Evolutionary conservation across 805 yeast genomes (phyloP).

Genomic region (Saturnispora dispora): DNA sequence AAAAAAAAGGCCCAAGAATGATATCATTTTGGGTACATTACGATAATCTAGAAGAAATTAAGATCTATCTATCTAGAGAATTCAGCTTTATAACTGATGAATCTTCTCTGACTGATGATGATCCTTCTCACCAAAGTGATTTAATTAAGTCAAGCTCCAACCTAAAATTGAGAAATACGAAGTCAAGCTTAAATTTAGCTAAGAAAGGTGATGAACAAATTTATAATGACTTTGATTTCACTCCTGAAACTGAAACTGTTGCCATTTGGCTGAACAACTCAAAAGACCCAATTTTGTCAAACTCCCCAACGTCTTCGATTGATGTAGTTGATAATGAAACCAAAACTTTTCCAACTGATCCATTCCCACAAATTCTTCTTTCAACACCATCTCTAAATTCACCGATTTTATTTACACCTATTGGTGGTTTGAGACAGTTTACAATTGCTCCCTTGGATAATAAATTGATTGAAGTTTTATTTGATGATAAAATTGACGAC

Average conservation of each 20-base stretch:
- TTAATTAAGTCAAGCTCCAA: neutral
- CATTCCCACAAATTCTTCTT: conserved; percentile 15
- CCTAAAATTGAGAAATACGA: conserved; percentile 15
- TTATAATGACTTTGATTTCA: conserved; percentile 13
- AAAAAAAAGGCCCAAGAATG: conserved; percentile 29
- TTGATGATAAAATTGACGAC: conserved; percentile 9
- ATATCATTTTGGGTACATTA: conserved; percentile 47
- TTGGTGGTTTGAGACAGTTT: conserved; percentile 36
- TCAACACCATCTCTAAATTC: conserved; percentile 9
- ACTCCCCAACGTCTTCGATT: conserved; percentile 2
- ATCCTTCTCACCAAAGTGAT: neutral
- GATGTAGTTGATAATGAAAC: conserved; percentile 1
- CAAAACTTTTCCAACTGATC: conserved; percentile 10
- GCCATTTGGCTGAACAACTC: conserved; percentile 26
- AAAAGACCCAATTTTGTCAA: conserved; percentile 18
- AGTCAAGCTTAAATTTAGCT: conserved; percentile 12
- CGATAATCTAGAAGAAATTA: conserved; percentile 49
- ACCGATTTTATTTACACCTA: conserved; percentile 30
- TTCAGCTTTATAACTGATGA: conserved; percentile 31
- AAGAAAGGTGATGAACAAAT: neutral
- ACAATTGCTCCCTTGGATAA: conserved; percentile 24
- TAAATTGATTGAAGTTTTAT: conserved; percentile 15
- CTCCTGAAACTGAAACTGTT: conserved; percentile 23
- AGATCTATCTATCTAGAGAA: conserved; percentile 36
- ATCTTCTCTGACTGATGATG: conserved; percentile 22